Conservation (phyloP, 139 green algal genomes). For the Closterium sp. region DNA sequence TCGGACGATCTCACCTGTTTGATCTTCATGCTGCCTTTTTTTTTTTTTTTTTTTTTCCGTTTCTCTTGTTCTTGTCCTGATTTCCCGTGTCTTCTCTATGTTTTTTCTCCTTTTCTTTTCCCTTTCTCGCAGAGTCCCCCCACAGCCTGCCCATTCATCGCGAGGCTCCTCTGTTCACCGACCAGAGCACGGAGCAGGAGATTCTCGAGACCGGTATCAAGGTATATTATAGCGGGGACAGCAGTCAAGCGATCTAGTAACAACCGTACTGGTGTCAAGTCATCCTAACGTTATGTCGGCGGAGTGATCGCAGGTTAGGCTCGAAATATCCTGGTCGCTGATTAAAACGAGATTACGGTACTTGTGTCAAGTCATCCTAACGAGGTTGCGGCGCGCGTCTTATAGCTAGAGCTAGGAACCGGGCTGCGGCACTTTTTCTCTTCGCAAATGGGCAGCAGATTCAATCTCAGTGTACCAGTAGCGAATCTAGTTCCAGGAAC, state of each 20-base stretch:
- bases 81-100: background rate
- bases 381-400: background rate
- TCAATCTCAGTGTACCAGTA: background rate
- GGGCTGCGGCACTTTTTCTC: background rate
- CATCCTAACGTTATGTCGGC: no score
- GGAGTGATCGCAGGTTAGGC: no score
- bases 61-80: background rate
- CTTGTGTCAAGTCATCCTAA: no score
- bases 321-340: no score
- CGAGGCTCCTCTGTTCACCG: slow-evolving; percentile 89
- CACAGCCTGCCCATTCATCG: slow-evolving; percentile 90
- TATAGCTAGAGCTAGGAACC: background rate
- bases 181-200: slow-evolving; percentile 96
- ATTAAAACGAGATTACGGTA: no score
- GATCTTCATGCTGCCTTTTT: background rate
- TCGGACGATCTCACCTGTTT: no score
- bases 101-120: background rate
- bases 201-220: slow-evolving; percentile 99
- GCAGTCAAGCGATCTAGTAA: background rate
- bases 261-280: no score
- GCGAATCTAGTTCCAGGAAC: background rate
- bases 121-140: slow-evolving; percentile 65
- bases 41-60: background rate
- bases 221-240: slow-evolving; percentile 57
- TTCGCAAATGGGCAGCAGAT: background rate